phyloP scores from a whole-genome alignment of 1,284 basidiomycete species.

The Ustilago trichophora region DNA sequence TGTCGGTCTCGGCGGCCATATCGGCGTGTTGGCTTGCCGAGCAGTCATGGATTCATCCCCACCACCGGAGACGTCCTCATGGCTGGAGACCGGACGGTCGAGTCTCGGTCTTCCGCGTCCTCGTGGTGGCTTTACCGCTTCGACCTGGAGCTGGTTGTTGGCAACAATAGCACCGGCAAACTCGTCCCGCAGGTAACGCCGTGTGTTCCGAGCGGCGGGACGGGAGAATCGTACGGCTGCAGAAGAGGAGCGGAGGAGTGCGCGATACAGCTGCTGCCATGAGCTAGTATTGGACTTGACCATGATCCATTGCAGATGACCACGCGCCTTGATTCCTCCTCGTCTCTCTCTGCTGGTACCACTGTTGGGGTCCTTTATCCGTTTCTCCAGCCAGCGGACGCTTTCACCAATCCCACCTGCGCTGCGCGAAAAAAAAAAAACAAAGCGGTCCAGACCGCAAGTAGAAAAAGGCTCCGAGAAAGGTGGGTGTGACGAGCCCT shows the following conservation, averaged over 20 bases:
- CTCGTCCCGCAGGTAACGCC: constrained; percentile 43
- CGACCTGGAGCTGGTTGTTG: no score
- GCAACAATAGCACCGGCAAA: constrained; percentile 6
- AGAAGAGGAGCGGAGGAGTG: constrained; percentile 20
- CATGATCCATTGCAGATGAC: constrained; percentile 4
- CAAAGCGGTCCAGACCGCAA: no score
- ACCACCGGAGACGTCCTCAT: background rate
- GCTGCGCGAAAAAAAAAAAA: no score
- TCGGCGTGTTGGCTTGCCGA: background rate
- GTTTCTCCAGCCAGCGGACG: no score
- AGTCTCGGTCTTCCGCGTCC: no score
- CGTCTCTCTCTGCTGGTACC: background rate
- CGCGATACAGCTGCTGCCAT: constrained; percentile 28
- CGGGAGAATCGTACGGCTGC: constrained; percentile 42
- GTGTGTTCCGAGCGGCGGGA: constrained; percentile 46
- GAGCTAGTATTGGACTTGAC: background rate
- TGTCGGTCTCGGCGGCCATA: no score
- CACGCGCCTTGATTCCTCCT: background rate
- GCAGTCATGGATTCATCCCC: background rate
- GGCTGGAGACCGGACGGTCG: background rate
- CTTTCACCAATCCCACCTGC: no score
- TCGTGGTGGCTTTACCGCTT: no score
- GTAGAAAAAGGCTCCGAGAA: no score
- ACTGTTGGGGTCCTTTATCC: no score
- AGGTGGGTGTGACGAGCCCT: no score